Evolutionary conservation across 2,329 filamentous ascomycete genomes (phyloP), one percentile per base, ranked within the genome.

Genomic region (Cercospora citrullina): DNA sequence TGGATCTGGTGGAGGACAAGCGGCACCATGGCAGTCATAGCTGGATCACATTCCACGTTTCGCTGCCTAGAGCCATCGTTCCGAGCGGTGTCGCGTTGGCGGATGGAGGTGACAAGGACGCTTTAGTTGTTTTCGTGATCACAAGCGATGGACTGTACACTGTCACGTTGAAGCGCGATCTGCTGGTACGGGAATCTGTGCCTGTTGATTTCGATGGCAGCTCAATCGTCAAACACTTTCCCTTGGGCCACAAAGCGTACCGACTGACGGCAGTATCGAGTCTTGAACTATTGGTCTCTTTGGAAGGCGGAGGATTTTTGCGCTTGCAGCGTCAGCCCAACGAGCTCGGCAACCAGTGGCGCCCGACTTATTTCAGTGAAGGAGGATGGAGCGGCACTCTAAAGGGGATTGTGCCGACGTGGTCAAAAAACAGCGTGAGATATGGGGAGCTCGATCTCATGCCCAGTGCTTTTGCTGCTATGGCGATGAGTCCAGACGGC

Each of bases 31-130:
- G 66, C 21, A 63, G 57, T 45, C 72, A 77, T 61, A 73, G 72
- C 45, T 86, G 88, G 23, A 83, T 95, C 62, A 90, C 91, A 4
- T 84, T 97, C 61, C 89, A 92, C 74, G 87, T 99, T 68, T 86
- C 88, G 73, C 96, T 99, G 74, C 84, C 89, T 18, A 96, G 97
- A 74, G 85, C 89, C 18, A 91, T 98, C 59, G 86, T 91, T 70
- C 86, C 90, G 8, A 88, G 89, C 28, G 95, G 94, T 72, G 86
- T 99, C 69, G 91, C 91, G 10, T 87, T 99, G 69, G 89, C 92
- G 36, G 95, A 99, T 77, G 85, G 89, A 6, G 84, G 89, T 69
- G 91, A 92, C 68, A 90, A 90, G 75, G 91, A 96, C 83, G 86
- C 89, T 69, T 82, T 97, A 62, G 90, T 87, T 73, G 86, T 93